Evolutionary conservation across 2,329 filamentous ascomycete species (phyloP).

Genomic region (Alternaria rosae): DNA sequence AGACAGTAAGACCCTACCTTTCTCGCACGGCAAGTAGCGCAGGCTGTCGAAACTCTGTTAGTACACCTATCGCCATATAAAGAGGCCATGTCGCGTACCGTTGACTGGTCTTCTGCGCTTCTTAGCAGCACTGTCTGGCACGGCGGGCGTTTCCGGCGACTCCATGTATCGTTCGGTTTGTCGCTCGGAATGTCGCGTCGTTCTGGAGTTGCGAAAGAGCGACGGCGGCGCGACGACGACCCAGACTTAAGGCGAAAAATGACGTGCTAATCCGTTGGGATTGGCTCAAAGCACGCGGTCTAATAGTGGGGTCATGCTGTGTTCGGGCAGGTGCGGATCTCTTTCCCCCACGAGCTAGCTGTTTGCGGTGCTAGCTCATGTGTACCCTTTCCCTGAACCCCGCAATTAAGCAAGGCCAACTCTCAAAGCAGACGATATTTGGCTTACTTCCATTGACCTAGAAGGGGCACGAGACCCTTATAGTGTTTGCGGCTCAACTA

Average conservation of each 20-base stretch:
- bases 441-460: neutral
- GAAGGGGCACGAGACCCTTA: neutral
- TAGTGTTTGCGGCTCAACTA: neutral
- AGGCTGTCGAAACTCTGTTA: slow-evolving; percentile 20
- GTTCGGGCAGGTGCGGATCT: neutral
- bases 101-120: slow-evolving; percentile 38
- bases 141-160: slow-evolving; percentile 17
- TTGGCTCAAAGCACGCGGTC: slow-evolving; percentile 12
- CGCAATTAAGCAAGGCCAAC: neutral
- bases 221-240: slow-evolving; percentile 7
- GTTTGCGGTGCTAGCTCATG: neutral
- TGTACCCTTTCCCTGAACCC: slow-evolving; percentile 1
- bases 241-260: slow-evolving; percentile 23
- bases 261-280: slow-evolving; percentile 16
- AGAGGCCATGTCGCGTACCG: slow-evolving; percentile 20
- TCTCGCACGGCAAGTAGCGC: slow-evolving; percentile 27
- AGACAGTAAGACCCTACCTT: slow-evolving; percentile 16
- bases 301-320: slow-evolving; percentile 7
- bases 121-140: slow-evolving; percentile 23
- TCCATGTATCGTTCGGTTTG: slow-evolving; percentile 19
- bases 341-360: neutral
- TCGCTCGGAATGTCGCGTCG: slow-evolving; percentile 22
- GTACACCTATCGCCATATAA: slow-evolving; percentile 1
- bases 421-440: neutral
- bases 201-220: slow-evolving; percentile 14